A percentile compares a stretch with the other conserved stretches of the same genome.
Conservation (phyloP, 129 eudicot species). For the Flaveria robusta region DNA sequence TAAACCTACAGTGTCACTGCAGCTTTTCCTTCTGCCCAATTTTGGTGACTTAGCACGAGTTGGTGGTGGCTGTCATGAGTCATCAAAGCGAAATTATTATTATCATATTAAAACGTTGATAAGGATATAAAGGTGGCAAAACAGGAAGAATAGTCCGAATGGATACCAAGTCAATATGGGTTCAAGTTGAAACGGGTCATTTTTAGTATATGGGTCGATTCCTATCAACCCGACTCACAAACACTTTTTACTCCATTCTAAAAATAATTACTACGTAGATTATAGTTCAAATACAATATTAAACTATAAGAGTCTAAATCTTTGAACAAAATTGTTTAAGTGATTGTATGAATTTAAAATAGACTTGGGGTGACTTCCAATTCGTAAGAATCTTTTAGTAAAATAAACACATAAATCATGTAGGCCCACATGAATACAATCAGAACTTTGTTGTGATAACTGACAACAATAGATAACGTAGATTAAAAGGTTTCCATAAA, state of each 20-base stretch:
- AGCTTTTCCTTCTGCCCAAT: constrained; percentile 84
- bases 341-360: background rate
- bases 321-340: background rate
- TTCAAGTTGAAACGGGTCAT: background rate
- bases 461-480: background rate
- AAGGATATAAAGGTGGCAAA: background rate
- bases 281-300: background rate
- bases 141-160: background rate
- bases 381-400: background rate
- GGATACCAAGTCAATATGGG: background rate
- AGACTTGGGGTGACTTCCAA: background rate
- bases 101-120: background rate
- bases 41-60: constrained; percentile 93
- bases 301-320: background rate
- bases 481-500: background rate
- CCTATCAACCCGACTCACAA: background rate
- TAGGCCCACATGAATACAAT: background rate
- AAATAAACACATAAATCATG: background rate
- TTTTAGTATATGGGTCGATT: background rate
- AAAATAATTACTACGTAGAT: background rate
- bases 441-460: background rate
- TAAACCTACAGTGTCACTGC: constrained; percentile 51
- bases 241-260: background rate
- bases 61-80: constrained; percentile 58
- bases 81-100: background rate